Conservation (phyloP, 2,329 filamentous ascomycete genomes). For the Helotiales sp. region DNA sequence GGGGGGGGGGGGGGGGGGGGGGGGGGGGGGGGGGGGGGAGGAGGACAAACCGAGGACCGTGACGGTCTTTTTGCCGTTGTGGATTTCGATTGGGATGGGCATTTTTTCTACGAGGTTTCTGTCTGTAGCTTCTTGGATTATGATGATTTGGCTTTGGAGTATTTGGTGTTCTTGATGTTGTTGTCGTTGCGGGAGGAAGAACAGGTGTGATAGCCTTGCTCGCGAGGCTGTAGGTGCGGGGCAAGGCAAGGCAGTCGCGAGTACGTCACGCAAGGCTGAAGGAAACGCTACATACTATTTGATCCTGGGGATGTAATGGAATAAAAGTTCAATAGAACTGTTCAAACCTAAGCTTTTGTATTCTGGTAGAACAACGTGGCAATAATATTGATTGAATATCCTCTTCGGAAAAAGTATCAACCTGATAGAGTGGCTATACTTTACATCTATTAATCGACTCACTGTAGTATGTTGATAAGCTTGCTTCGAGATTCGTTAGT, state of each 20-base stretch:
- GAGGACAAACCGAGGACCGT: constrained; percentile 32
- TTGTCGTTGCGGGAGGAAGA: background rate
- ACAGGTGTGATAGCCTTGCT: background rate
- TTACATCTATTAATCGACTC: no score
- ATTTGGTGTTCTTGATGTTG: background rate
- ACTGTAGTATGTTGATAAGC: no score
- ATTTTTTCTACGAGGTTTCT: constrained; percentile 23
- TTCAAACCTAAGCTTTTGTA: no score
- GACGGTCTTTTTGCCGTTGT: constrained; percentile 36
- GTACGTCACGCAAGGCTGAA: constrained; percentile 8
- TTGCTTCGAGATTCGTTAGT: no score
- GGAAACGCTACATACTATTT: no score
- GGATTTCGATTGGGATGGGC: constrained; percentile 28
- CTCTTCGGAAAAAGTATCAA: no score
- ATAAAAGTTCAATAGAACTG: no score
- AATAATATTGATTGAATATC: no score
- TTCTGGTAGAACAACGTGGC: no score
- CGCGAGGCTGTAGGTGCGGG: background rate
- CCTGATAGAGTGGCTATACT: no score
- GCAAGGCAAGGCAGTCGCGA: constrained; percentile 9
- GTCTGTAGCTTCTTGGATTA: background rate
- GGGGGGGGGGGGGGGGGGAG: background rate
- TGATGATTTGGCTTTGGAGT: no score
- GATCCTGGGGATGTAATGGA: no score
- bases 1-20: background rate